A percentile compares a stretch with the other conserved stretches of the same genome.
Evolutionary conservation across 257 asterid species (phyloP).

Genomic region (Scutellaria barbata): DNA sequence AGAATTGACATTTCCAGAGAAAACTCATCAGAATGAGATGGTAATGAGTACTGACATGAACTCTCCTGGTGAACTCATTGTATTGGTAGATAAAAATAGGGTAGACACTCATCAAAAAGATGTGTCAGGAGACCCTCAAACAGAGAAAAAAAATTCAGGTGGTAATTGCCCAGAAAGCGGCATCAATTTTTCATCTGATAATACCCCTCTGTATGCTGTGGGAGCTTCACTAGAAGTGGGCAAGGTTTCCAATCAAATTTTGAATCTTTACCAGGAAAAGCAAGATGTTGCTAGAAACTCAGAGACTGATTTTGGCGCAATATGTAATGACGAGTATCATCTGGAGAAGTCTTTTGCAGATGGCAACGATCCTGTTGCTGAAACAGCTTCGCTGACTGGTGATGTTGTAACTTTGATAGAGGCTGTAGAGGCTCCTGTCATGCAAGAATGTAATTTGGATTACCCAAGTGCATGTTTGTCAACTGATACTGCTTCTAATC

Average conservation of each 20-base stretch:
- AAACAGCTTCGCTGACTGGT: slow-evolving; percentile 23
- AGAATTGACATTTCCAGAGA: slow-evolving; percentile 28
- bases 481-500: slow-evolving; percentile 34
- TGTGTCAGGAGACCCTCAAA: slow-evolving; percentile 34
- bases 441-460: slow-evolving; percentile 37
- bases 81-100: slow-evolving; percentile 37
- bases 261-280: slow-evolving; percentile 17
- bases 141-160: slow-evolving; percentile 33
- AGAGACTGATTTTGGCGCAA: not conserved
- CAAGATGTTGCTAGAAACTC: slow-evolving; percentile 27
- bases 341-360: slow-evolving; percentile 25
- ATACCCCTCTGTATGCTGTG: slow-evolving; percentile 23
- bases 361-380: slow-evolving; percentile 25
- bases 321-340: slow-evolving; percentile 21
- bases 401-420: slow-evolving; percentile 35
- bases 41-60: slow-evolving; percentile 20
- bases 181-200: slow-evolving; percentile 30
- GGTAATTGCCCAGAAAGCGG: slow-evolving; percentile 32
- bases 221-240: slow-evolving; percentile 33
- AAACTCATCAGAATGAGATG: slow-evolving; percentile 23
- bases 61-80: slow-evolving; percentile 36
- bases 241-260: slow-evolving; percentile 8
- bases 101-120: slow-evolving; percentile 30
- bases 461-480: slow-evolving; percentile 34
- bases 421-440: slow-evolving; percentile 38